phyloP scores from a whole-genome alignment of 2,329 filamentous ascomycete genomes.

The Lasiodiplodia theobromae region DNA sequence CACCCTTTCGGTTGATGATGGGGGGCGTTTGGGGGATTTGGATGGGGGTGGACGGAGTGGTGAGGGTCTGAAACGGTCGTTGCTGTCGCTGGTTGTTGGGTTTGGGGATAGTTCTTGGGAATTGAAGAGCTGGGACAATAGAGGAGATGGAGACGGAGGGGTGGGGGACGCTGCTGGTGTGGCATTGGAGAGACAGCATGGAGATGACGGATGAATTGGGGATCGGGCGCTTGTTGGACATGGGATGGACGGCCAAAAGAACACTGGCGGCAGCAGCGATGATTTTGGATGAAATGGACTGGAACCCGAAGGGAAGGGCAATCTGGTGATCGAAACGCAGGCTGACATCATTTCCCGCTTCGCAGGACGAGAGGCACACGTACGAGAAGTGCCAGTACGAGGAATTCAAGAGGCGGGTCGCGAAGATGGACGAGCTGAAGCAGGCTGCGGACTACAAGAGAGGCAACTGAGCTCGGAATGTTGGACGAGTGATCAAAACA shows the following conservation, averaged over 20 bases:
- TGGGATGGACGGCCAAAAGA: background rate
- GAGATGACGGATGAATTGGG: background rate
- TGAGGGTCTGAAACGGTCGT: background rate
- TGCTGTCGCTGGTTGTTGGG: background rate
- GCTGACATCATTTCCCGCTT: background rate
- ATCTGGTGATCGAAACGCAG: background rate
- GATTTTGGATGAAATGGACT: background rate
- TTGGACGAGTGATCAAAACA: background rate
- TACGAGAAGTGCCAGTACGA: conserved; percentile 99
- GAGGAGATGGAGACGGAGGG: too few relatives aligned
- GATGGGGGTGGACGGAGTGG: background rate
- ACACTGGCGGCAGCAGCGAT: background rate
- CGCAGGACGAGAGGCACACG: conserved; percentile 76
- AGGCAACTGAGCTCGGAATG: conserved; percentile 69
- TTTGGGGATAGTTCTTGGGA: background rate
- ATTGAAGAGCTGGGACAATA: background rate
- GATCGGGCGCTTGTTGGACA: background rate
- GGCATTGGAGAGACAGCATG: too few relatives aligned
- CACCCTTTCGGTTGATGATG: background rate
- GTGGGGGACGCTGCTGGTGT: background rate
- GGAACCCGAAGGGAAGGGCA: background rate
- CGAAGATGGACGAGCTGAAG: conserved; percentile 97
- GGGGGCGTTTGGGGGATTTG: background rate
- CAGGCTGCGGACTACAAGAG: conserved; percentile 82
- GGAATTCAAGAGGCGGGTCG: conserved; percentile 97